A percentile compares a stretch with the other conserved stretches of the same genome.
These are phyloP conservation scores for Earliella scabrosa DNA, from an alignment of 1,284 basidiomycete species.

Conservation along the genomic window DNA sequence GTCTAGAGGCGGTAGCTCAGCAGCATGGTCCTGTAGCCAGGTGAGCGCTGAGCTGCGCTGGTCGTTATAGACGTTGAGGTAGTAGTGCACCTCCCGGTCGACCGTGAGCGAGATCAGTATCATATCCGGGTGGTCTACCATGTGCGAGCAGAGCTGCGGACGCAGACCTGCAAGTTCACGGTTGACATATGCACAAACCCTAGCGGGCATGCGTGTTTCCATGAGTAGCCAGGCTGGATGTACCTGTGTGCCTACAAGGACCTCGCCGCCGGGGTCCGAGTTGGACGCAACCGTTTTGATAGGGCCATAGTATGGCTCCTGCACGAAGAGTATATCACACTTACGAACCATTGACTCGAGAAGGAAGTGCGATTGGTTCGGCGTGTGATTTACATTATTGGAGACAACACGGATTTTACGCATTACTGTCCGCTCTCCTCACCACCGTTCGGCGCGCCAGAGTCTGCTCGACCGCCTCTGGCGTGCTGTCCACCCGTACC, in stretches of 20 bases:
- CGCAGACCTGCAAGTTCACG: conserved; percentile 1
- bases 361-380: conserved; percentile 1
- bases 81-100: background rate
- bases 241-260: background rate
- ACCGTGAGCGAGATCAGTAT: background rate
- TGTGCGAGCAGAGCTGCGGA: conserved; percentile 2
- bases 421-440: too few relatives aligned
- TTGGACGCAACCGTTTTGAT: background rate
- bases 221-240: conserved; percentile 2
- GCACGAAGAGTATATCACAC: conserved; percentile 6
- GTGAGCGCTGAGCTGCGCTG: background rate
- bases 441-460: too few relatives aligned
- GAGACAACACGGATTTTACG: background rate
- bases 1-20: background rate
- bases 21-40: background rate
- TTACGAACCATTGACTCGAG: conserved; percentile 2
- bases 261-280: background rate
- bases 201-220: background rate
- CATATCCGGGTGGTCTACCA: conserved; percentile 4
- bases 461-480: too few relatives aligned
- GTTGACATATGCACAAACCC: conserved; percentile 1
- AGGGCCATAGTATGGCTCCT: too few relatives aligned
- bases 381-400: too few relatives aligned
- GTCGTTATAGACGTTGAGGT: too few relatives aligned
- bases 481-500: too few relatives aligned